Base-by-base conservation (phyloP, 2,329 filamentous ascomycete genomes). In the Diplodia corticola region DNA sequence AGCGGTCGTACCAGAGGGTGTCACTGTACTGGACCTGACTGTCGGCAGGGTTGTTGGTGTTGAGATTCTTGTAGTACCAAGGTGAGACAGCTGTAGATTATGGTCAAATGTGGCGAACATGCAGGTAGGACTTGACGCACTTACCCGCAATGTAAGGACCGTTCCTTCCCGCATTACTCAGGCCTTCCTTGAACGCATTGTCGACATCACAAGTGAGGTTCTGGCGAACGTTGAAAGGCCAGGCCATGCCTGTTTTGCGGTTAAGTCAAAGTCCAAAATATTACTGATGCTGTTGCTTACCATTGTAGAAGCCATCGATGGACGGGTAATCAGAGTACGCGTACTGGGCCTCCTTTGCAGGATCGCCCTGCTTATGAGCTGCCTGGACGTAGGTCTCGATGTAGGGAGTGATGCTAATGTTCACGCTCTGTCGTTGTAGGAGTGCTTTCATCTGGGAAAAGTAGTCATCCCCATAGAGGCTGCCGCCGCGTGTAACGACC, bases 41-140 rank as follows among this genome's bases (percentile, higher is more conserved):
- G 50, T 55, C 63, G 26, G 64, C 64, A n/a, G 64, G 55, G 26
- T 75, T 74, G 67, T 75, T 75, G 67, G 75, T 70, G 71, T 77
- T 73, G 54, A 77, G 73, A 67, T 78, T 75, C 69, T 78, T 76
- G 73, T 73, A 79, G 69, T 78, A 77, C 76, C 76, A 79, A 24
- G 77, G 77, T 12, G 77, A 78, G 59, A 79, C 72, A 44, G 74
- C 76, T 77, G 68, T 24, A 57, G 49, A 61, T 17, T 6, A 12
- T 37, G 57, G 66, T 65, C 30, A 55, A 44, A 44, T 37, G 61
- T 67, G 67, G 67, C 13, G 24, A 30, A 22, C 9, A 37, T 55
- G 37, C 22, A 30, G 24, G 33, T 17, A 13, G 5, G 17, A 33
- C 33, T 30, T 13, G n/a, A 30, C 24, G 12, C 10, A 73, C 74